Conservation (phyloP, 352 stramenopile species). For the Globisporangium apiculatum region DNA sequence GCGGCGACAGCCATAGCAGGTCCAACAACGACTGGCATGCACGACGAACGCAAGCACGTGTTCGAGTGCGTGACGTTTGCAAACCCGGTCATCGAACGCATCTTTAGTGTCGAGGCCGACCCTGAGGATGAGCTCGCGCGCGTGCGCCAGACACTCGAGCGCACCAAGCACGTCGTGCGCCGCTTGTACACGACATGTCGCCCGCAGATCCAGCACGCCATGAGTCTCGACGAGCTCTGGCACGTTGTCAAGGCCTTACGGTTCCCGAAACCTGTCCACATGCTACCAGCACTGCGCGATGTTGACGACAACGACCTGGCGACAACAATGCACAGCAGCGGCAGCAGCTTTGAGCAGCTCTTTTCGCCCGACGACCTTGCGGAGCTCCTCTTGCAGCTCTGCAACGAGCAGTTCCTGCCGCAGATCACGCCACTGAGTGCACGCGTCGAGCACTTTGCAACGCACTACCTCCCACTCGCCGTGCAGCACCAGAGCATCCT, state of each 20-base stretch:
- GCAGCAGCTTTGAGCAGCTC: slow-evolving; percentile 38
- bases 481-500: slow-evolving; percentile 49
- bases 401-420: slow-evolving; percentile 71
- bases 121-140: slow-evolving; percentile 34
- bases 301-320: slow-evolving; percentile 24
- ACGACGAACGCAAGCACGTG: slow-evolving; percentile 39
- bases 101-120: slow-evolving; percentile 56
- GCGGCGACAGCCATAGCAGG: no score
- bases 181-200: slow-evolving; percentile 49
- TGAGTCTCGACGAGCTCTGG: slow-evolving; percentile 64
- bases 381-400: slow-evolving; percentile 60
- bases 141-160: slow-evolving; percentile 39
- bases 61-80: slow-evolving; percentile 56
- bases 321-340: not conserved
- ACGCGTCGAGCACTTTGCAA: slow-evolving; percentile 53
- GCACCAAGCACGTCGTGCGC: slow-evolving; percentile 42
- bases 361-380: slow-evolving; percentile 57
- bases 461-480: slow-evolving; percentile 40
- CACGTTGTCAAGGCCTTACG: slow-evolving; percentile 60
- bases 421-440: slow-evolving; percentile 41
- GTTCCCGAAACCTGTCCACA: slow-evolving; percentile 44
- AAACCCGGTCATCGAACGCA: slow-evolving; percentile 38
- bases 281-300: slow-evolving; percentile 46
- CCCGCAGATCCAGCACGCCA: slow-evolving; percentile 27
- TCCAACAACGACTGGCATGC: not conserved